Evolutionary conservation across 805 yeast species (phyloP).

Genomic region (Zygotorulaspora sp.): DNA sequence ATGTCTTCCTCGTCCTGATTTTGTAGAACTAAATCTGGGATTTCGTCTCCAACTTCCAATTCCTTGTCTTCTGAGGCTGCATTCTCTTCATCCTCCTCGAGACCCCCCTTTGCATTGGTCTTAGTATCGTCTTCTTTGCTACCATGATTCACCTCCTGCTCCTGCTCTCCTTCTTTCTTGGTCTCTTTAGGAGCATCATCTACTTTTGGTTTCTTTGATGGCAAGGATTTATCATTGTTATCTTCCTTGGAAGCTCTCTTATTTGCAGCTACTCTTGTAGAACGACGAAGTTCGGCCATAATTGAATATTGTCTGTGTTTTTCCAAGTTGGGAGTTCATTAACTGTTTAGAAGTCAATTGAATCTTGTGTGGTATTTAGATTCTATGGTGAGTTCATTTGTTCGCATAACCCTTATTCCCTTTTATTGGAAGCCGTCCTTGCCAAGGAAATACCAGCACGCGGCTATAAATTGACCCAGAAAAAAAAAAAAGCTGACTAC

Average conservation of each 20-base stretch:
- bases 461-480: too few species aligned
- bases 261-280: slow-evolving; percentile 25
- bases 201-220: slow-evolving; percentile 23
- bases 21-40: slow-evolving; percentile 59
- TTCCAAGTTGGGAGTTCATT: too few species aligned
- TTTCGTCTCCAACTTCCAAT: slow-evolving; percentile 52
- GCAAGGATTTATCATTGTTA: slow-evolving; percentile 11
- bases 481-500: too few species aligned
- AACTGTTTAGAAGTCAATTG: too few species aligned
- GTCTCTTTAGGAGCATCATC: slow-evolving; percentile 9
- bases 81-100: slow-evolving; percentile 1
- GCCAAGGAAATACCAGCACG: too few species aligned
- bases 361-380: too few species aligned
- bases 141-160: slow-evolving; percentile 6
- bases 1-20: slow-evolving; percentile 70
- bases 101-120: not conserved
- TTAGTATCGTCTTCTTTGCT: not conserved
- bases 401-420: too few species aligned
- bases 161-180: slow-evolving; percentile 7
- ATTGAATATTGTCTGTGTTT: too few species aligned
- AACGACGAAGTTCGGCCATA: slow-evolving; percentile 31
- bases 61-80: slow-evolving; percentile 13
- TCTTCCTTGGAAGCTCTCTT: slow-evolving; percentile 12
- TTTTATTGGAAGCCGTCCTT: too few species aligned
- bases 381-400: too few species aligned